Conservation (phyloP, 202 grass and related monocot species). For the Zizania palustris region DNA sequence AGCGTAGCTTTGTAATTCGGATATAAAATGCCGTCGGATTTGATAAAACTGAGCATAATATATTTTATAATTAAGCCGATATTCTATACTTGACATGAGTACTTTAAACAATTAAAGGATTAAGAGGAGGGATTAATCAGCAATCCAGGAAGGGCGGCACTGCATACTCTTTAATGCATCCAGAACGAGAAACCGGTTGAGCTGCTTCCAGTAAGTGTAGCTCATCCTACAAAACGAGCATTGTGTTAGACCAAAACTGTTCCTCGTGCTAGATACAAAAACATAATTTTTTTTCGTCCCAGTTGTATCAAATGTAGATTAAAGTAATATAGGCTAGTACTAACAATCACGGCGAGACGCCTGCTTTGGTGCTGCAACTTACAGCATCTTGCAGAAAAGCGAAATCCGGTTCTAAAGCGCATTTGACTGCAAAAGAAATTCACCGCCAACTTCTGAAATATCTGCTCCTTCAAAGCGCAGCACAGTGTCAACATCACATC, state of each 20-base stretch:
- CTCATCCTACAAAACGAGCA: constrained; percentile 67
- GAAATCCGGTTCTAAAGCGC: constrained; percentile 14
- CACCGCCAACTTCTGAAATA: constrained; percentile 26
- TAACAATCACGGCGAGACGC: not conserved
- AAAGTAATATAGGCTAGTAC: not conserved
- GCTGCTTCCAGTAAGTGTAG: constrained; percentile 80
- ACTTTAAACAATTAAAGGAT: not conserved
- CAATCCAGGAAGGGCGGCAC: constrained; percentile 7
- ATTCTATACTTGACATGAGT: not conserved
- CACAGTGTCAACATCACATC: not conserved
- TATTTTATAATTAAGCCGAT: not conserved
- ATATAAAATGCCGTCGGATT: not conserved
- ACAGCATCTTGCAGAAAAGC: not conserved
- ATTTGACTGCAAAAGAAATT: constrained; percentile 13
- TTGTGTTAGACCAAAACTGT: constrained; percentile 1
- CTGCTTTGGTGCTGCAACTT: not conserved
- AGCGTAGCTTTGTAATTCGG: not conserved
- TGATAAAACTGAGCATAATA: not conserved
- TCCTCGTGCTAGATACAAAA: not conserved
- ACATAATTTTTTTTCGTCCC: not conserved
- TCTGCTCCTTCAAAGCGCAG: constrained; percentile 47
- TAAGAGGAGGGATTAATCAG: not conserved
- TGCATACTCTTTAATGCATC: constrained; percentile 96
- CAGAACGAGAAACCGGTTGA: constrained; percentile 93
- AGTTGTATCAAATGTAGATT: too few species aligned